Percentiles rank a stretch among this genome's conserved stretches.
phyloP scores from a whole-genome alignment of 2,329 filamentous ascomycete genomes.

The Fusarium temperatum region DNA sequence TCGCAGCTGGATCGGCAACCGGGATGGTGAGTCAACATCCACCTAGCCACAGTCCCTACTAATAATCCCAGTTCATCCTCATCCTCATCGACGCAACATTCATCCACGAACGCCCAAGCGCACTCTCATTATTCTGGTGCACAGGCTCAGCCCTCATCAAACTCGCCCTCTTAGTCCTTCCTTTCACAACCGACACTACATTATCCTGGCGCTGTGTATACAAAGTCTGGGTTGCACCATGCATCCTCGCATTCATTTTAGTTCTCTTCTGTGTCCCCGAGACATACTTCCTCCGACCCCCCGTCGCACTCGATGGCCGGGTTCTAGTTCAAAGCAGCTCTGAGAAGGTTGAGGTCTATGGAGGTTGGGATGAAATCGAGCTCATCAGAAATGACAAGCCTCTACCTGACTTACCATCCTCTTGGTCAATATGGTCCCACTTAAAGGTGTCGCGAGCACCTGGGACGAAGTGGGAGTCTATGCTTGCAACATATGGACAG shows the following conservation, averaged over 20 bases:
- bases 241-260: neutral
- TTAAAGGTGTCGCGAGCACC: conserved; percentile 11
- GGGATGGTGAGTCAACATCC: conserved; percentile 3
- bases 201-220: conserved; percentile 16
- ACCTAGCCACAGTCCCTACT: rapidly evolving
- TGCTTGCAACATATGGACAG: conserved; percentile 23
- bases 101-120: conserved; percentile 28
- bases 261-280: conserved; percentile 18
- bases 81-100: conserved; percentile 28
- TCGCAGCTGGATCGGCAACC: conserved; percentile 4
- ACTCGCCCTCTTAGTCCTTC: conserved; percentile 1
- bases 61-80: neutral
- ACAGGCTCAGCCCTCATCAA: conserved; percentile 10
- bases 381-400: neutral
- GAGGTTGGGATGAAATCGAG: conserved; percentile 13
- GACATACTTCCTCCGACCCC: conserved; percentile 27
- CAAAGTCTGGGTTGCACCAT: conserved; percentile 5
- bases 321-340: conserved; percentile 12
- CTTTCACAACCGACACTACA: neutral
- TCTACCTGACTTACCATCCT: conserved; percentile 1
- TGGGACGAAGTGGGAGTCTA: conserved; percentile 5
- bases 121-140: conserved; percentile 23
- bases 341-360: conserved; percentile 19
- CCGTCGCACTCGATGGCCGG: conserved; percentile 21
- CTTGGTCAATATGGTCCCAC: neutral